phyloP scores from a whole-genome alignment of 2,329 filamentous ascomycete species.

The Aureobasidium subglaciale region DNA sequence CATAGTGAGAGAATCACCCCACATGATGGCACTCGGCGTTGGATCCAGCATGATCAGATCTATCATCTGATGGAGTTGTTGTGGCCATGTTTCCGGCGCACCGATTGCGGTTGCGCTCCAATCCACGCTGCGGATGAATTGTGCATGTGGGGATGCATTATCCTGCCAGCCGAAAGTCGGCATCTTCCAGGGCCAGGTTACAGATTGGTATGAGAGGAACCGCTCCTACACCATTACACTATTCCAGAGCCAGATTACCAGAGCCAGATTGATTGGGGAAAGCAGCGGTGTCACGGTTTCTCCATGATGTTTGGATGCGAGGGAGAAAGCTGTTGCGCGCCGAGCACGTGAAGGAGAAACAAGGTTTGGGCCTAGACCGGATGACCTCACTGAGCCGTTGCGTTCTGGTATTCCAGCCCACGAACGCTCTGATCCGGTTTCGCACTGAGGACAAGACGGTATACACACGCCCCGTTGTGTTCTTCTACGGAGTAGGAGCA shows the following conservation, averaged over 20 bases:
- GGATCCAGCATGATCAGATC: constrained; percentile 26
- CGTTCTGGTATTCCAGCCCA: not conserved
- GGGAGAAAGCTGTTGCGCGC: not conserved
- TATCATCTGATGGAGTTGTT: constrained; percentile 21
- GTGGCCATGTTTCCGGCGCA: constrained; percentile 24
- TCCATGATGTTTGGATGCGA: not conserved
- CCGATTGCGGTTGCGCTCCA: constrained; percentile 27
- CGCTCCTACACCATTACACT: not conserved
- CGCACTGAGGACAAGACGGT: no score
- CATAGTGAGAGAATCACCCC: constrained; percentile 28
- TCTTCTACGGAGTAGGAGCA: no score
- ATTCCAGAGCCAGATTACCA: not conserved
- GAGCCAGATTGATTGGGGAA: no score
- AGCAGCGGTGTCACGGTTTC: not conserved
- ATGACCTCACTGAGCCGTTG: not conserved
- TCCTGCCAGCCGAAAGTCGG: not conserved
- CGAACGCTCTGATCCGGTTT: no score
- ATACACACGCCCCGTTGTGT: no score
- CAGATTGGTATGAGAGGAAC: not conserved
- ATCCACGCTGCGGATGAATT: constrained; percentile 17
- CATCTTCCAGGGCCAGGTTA: not conserved
- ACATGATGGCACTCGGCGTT: constrained; percentile 24
- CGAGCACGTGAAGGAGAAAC: not conserved
- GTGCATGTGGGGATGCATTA: not conserved
- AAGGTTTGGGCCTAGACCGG: not conserved